These are phyloP conservation scores for Nemania sp. DNA, from an alignment of 2,329 filamentous ascomycete genomes.

Conservation along the genomic window DNA sequence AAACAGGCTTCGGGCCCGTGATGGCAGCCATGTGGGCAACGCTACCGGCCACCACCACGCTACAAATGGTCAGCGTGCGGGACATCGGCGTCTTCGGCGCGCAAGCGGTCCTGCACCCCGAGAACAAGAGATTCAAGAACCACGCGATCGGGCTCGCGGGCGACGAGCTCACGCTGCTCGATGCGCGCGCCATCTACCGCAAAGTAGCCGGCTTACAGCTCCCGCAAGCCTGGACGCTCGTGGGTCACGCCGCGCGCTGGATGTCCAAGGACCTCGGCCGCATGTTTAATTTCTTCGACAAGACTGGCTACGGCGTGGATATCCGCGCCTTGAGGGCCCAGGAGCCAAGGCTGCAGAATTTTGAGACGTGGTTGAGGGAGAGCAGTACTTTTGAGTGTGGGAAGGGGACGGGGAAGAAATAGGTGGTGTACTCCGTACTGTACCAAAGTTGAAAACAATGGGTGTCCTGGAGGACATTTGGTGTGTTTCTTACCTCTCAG, in stretches of 20 bases:
- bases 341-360: slow-evolving; percentile 39
- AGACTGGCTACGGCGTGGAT: slow-evolving; percentile 46
- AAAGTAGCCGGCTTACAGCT: slow-evolving; percentile 33
- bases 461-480: not conserved
- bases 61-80: slow-evolving; percentile 44
- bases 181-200: slow-evolving; percentile 38
- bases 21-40: slow-evolving; percentile 41
- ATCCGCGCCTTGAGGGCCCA: slow-evolving; percentile 37
- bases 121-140: slow-evolving; percentile 32
- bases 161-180: slow-evolving; percentile 41
- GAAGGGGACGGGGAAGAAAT: slow-evolving; percentile 7
- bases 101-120: slow-evolving; percentile 36
- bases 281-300: slow-evolving; percentile 46
- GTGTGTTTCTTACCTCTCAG: too few relatives aligned
- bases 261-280: slow-evolving; percentile 36
- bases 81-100: slow-evolving; percentile 46
- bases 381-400: slow-evolving; percentile 37
- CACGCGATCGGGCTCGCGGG: slow-evolving; percentile 42
- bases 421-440: not conserved
- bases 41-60: slow-evolving; percentile 34
- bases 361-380: slow-evolving; percentile 45
- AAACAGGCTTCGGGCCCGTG: slow-evolving; percentile 34
- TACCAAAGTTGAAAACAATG: not conserved
- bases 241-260: slow-evolving; percentile 38
- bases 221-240: slow-evolving; percentile 39